Percentiles rank a stretch among this genome's conserved stretches.
Evolutionary conservation across 176 grass and related monocot species (phyloP).

Genomic region (Carex pumila): DNA sequence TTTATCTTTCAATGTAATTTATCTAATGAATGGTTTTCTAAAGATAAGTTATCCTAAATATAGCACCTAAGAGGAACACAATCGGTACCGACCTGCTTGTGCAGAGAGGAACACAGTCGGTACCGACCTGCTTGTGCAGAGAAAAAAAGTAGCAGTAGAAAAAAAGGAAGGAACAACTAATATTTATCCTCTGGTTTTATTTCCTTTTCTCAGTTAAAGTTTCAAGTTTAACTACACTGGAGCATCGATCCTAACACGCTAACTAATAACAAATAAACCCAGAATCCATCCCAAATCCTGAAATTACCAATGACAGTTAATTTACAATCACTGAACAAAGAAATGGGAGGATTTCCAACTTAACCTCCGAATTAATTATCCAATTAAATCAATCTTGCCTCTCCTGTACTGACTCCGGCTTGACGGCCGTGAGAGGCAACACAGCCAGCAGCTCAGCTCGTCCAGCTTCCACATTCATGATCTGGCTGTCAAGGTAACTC

Average conservation of each 20-base stretch:
- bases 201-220: neutral
- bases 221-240: neutral
- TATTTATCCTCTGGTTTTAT: neutral
- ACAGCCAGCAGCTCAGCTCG: constrained; percentile 1
- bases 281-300: neutral
- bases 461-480: neutral
- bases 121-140: neutral
- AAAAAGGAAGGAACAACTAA: neutral
- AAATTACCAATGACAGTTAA: neutral
- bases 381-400: constrained; percentile 12
- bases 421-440: neutral
- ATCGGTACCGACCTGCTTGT: neutral
- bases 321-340: constrained; percentile 2
- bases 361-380: constrained; percentile 1
- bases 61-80: neutral
- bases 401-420: constrained; percentile 6
- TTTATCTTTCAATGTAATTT: neutral
- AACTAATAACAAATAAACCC: constrained; percentile 9
- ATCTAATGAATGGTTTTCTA: neutral
- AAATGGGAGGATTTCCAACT: neutral
- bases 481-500: constrained; percentile 24
- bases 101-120: no score
- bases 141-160: neutral
- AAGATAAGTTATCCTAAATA: neutral
- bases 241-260: constrained; percentile 14